These are phyloP conservation scores for Thecaphora thlaspeos DNA, from an alignment of 1,284 basidiomycete species.

Conservation along the genomic window DNA sequence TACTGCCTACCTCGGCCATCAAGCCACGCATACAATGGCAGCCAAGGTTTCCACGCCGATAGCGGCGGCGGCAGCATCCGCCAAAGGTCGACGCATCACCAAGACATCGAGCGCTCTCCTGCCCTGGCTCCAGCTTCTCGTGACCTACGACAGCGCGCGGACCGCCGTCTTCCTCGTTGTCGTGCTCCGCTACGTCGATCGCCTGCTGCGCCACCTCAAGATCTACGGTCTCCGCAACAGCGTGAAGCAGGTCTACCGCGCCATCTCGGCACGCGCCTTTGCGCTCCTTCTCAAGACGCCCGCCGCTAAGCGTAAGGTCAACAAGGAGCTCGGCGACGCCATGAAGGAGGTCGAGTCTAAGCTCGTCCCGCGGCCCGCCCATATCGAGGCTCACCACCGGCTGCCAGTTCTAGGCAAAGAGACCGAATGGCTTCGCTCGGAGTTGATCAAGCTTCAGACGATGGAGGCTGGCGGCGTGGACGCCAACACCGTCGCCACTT, in stretches of 20 bases:
- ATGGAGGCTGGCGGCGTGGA: slow-evolving; percentile 39
- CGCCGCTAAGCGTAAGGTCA: slow-evolving; percentile 43
- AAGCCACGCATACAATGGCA: too few relatives aligned
- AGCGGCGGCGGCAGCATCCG: too few relatives aligned
- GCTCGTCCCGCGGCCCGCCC: slow-evolving; percentile 38
- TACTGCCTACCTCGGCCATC: too few relatives aligned
- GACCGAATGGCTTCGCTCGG: slow-evolving; percentile 40
- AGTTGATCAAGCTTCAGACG: slow-evolving; percentile 43
- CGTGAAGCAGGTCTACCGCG: slow-evolving; percentile 42
- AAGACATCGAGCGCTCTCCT: slow-evolving; percentile 8
- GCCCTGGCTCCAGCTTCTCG: slow-evolving; percentile 15
- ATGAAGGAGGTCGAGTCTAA: slow-evolving; percentile 47
- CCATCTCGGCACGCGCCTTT: slow-evolving; percentile 31
- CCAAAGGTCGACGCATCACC: too few relatives aligned
- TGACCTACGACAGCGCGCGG: slow-evolving; percentile 38
- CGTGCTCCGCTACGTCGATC: slow-evolving; percentile 28
- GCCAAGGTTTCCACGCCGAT: too few relatives aligned
- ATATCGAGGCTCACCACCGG: slow-evolving; percentile 26
- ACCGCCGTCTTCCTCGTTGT: slow-evolving; percentile 44
- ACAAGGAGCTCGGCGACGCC: slow-evolving; percentile 47
- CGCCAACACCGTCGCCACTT: slow-evolving; percentile 12
- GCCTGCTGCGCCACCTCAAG: slow-evolving; percentile 41
- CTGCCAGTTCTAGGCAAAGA: slow-evolving; percentile 48
- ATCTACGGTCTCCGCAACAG: slow-evolving; percentile 41
- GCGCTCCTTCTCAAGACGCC: slow-evolving; percentile 46